These are phyloP conservation scores for Rauvolfia tetraphylla DNA, from an alignment of 257 asterid genomes.

Conservation along the genomic window DNA sequence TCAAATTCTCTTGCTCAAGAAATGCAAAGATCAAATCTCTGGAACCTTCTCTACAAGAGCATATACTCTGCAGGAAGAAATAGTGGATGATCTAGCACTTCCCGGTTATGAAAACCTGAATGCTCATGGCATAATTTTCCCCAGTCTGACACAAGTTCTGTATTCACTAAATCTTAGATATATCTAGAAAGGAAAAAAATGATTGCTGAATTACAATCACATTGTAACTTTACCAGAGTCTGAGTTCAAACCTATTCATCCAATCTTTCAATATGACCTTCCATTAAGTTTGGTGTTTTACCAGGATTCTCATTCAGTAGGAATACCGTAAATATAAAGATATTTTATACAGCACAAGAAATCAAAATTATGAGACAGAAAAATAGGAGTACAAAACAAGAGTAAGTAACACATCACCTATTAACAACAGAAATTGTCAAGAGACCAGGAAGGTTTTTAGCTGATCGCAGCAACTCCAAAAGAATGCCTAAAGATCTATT, in stretches of 20 bases:
- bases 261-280: background rate
- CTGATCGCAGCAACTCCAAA: slow-evolving; percentile 65
- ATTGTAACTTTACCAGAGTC: background rate
- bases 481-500: slow-evolving; percentile 58
- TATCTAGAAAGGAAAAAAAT: background rate
- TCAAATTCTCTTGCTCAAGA: background rate
- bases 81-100: background rate
- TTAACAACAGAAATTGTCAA: slow-evolving; percentile 71
- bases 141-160: background rate
- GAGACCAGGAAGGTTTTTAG: slow-evolving; percentile 70
- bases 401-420: slow-evolving; percentile 56
- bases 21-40: background rate
- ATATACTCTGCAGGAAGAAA: background rate
- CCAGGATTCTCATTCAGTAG: background rate
- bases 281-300: background rate
- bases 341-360: slow-evolving; percentile 2
- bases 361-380: background rate
- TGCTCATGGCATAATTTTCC: background rate
- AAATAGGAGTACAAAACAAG: background rate
- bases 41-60: background rate
- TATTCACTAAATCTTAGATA: background rate
- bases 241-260: background rate
- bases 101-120: background rate
- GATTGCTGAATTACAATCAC: background rate
- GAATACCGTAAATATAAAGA: background rate